These are phyloP conservation scores for Fusarium sacchari DNA, from an alignment of 2,329 filamentous ascomycete species.

Conservation along the genomic window DNA sequence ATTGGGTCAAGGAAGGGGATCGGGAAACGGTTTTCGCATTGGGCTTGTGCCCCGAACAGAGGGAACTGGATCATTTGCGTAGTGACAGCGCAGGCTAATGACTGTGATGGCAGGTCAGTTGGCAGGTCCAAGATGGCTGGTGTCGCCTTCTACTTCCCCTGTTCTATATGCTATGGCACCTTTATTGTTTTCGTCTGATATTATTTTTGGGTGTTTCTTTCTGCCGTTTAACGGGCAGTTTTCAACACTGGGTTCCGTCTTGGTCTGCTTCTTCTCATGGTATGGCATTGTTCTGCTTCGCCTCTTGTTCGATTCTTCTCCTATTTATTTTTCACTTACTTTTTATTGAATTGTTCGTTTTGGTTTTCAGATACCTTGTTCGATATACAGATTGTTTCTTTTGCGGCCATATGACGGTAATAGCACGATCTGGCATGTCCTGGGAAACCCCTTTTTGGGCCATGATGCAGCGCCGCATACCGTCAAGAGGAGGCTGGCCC, in stretches of 20 bases:
- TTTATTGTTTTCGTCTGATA: conserved; percentile 45
- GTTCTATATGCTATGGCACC: conserved; percentile 53
- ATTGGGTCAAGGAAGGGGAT: conserved; percentile 43
- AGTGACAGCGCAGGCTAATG: conserved; percentile 55
- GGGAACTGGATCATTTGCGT: conserved; percentile 46
- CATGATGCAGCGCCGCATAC: conserved; percentile 20
- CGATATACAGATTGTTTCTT: conserved; percentile 60
- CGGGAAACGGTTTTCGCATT: conserved; percentile 43
- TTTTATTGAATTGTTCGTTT: conserved; percentile 37
- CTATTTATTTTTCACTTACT: conserved; percentile 36
- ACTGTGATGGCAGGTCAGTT: conserved; percentile 55
- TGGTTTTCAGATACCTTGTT: conserved; percentile 68
- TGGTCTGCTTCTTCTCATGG: neutral
- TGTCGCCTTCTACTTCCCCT: conserved; percentile 53
- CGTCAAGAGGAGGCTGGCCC: conserved; percentile 45
- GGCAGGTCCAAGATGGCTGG: conserved; percentile 63
- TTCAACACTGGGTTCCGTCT: conserved; percentile 19
- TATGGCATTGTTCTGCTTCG: conserved; percentile 37
- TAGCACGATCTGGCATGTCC: conserved; percentile 30
- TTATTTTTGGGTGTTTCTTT: conserved; percentile 42
- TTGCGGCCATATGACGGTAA: conserved; percentile 41
- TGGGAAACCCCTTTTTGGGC: conserved; percentile 14
- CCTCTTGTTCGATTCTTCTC: conserved; percentile 41
- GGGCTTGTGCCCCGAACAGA: conserved; percentile 41
- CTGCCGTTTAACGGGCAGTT: conserved; percentile 15